phyloP scores from a whole-genome alignment of 805 yeast species.

The Yarrowia alimentaria region DNA sequence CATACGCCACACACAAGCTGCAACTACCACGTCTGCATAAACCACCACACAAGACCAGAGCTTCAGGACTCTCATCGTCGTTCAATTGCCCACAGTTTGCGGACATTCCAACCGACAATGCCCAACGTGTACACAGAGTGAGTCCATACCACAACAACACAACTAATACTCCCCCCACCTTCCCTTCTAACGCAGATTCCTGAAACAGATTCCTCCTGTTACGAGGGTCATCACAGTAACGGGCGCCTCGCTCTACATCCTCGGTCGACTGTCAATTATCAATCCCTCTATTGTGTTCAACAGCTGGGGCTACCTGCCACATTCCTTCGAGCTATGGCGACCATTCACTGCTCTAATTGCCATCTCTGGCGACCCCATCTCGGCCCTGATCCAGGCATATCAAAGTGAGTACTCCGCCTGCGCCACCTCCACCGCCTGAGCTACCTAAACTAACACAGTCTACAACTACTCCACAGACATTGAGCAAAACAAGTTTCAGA shows the following conservation, averaged over 20 bases:
- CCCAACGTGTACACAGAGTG: slow-evolving; percentile 25
- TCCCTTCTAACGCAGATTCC: slow-evolving; percentile 14
- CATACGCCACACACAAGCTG: too few species aligned
- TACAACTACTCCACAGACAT: slow-evolving; percentile 19
- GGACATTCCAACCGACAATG: slow-evolving; percentile 2
- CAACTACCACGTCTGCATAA: too few species aligned
- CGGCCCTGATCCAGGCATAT: slow-evolving; percentile 13
- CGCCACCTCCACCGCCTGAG: too few species aligned
- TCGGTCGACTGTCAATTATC: slow-evolving; percentile 13
- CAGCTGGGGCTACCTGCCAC: slow-evolving; percentile 2
- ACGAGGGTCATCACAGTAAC: slow-evolving; percentile 10
- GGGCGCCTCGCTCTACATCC: slow-evolving; percentile 1
- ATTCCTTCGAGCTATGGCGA: slow-evolving; percentile 23
- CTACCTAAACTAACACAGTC: too few species aligned
- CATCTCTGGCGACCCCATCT: slow-evolving; percentile 6
- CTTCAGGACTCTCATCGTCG: too few species aligned
- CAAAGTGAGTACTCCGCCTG: not conserved
- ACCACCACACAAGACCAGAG: too few species aligned
- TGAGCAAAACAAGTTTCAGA: slow-evolving; percentile 4
- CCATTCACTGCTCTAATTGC: slow-evolving; percentile 23
- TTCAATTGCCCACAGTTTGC: too few species aligned
- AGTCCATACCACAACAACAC: not conserved
- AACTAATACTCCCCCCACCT: not conserved
- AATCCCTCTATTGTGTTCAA: slow-evolving; percentile 14
- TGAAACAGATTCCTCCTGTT: slow-evolving; percentile 18